Evolutionary conservation across 768 basidiomycete genomes (phyloP), one percentile per base, ranked within the genome.

Genomic region (Coprinellus aureogranulatus): DNA sequence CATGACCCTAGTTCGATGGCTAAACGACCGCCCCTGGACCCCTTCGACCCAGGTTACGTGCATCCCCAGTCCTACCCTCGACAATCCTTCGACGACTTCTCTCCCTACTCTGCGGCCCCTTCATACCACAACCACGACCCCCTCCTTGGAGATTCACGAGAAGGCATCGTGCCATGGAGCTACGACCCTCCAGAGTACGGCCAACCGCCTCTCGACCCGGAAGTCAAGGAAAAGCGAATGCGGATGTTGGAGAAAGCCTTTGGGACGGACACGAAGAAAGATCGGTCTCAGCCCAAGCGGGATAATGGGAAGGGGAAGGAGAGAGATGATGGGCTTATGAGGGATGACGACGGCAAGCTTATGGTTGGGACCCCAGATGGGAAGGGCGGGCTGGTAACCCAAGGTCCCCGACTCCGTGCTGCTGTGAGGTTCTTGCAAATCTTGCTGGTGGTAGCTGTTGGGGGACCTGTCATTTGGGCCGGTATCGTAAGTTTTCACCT

Each of bases 161-260:
- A 58, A 23, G 57, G 57, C 23, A 51, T 58, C 41, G 57, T 53
- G 20, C 57, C 57, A 0, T 88, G 85, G 84, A 75, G 72, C 54
- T 70, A 66, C 47, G 80, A 83, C 50, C 76, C 75, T 1, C 75
- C 77, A 12, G 77, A 79, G 22, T 75, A 76, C 56, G 74, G 72
- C 20, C 67, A 70, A 0, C 68, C 71, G 8, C 60, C 64, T 1
- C 62, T 87, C 3, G 77, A 83, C 55, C 68, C 78, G 1, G 68
- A 75, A n/a, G 71, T 82, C 28, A 89, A 87, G 67, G 84, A 85
- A 67, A 87, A 88, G 62, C 78, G 87, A 18, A 76, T 88, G 62
- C 81, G 85, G 5, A 88, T 88, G 86, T 77, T 90, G 10, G 83
- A 88, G 65, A 79, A 79, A 18, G 86, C 88, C 60, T 90, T 89